Base-by-base conservation (phyloP, 371 early-diverging fungal genomes). In the Nematocida parisii region DNA sequence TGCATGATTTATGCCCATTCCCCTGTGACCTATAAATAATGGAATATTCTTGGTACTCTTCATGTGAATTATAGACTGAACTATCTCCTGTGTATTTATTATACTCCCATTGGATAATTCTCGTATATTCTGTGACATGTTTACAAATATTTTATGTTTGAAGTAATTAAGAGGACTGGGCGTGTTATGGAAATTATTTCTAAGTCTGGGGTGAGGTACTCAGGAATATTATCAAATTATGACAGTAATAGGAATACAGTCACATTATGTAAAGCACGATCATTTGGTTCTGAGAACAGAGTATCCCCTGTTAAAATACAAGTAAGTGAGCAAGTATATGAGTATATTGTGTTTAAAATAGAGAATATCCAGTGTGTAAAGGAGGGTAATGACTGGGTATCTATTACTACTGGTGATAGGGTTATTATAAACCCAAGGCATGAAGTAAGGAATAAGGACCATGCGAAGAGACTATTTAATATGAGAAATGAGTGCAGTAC, bases 111-210 rank as follows among this genome's bases (percentile, higher is more conserved):
- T 20, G 13, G 13, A 1, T 20, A 15, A 13, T 54, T 54, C 54
- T 54, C 13, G 52, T 50, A 13, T 50, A 50, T 50, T 50, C 9
- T 50, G 52, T 50, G 52, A 18, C 52, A 50, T 33, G 18, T 66
- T 40, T 22, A 60, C 56, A 77, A 70, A 67, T 56, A 67, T 67
- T 75, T 75, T 75, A 77, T 77, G 80, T 73, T 66, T 22, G 52
- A 60, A 13, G 3, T 77, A 67, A 46, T 58, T 70, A 56, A 39
- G 20, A 58, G 54, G 9, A 68, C 7, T 11, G 71, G 71, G n/a
- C n/a, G 44, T 18, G 55, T 3, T 45, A 50, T 77, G 2, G 80
- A 67, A 70, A 42, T 77, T 6, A 22, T 77, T 39, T 54, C 80
- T 39, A 67, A 56, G 39, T 55, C 80, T 22, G 60, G 58, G 44